Percentiles rank a stretch among this genome's conserved stretches.
phyloP scores from a whole-genome alignment of 1,139 yeast species.

The Schizosaccharomyces versatilis region DNA sequence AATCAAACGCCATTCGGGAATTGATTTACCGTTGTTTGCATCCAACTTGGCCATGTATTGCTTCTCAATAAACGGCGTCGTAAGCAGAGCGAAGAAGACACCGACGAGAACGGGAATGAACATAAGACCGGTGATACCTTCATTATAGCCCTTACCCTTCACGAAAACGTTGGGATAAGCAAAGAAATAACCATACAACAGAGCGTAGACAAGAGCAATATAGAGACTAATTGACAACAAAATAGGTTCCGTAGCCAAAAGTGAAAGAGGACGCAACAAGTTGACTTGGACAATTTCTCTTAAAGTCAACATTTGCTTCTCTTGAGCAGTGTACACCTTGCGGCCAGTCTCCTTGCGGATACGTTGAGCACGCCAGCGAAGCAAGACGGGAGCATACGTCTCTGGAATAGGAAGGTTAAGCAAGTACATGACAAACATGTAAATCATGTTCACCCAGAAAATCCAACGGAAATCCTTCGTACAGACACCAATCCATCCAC shows the following conservation, averaged over 20 bases:
- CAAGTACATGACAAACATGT: conserved; percentile 30
- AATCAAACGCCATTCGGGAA: conserved; percentile 4
- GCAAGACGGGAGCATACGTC: conserved; percentile 70
- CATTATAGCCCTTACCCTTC: conserved; percentile 49
- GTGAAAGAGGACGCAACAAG: conserved; percentile 5
- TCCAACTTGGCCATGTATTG: background rate
- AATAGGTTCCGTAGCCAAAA: conserved; percentile 7
- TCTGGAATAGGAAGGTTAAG: conserved; percentile 44
- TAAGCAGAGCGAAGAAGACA: conserved; percentile 26
- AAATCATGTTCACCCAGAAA: conserved; percentile 30
- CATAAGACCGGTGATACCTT: conserved; percentile 59
- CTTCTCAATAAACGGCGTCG: conserved; percentile 3
- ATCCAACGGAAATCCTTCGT: conserved; percentile 44
- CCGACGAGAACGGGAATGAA: conserved; percentile 54
- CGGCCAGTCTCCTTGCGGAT: conserved; percentile 18
- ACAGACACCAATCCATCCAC: conserved; percentile 49
- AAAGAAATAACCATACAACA: conserved; percentile 52
- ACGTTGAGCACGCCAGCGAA: conserved; percentile 46
- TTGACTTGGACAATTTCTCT: conserved; percentile 4
- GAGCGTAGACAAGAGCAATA: conserved; percentile 33
- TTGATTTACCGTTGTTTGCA: background rate
- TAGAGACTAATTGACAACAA: conserved; percentile 17
- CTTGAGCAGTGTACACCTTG: conserved; percentile 5
- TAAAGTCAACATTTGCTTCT: conserved; percentile 2
- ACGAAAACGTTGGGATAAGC: conserved; percentile 40